Evolutionary conservation across 163 green algal species (phyloP).

Genomic region (Volvox carteri): DNA sequence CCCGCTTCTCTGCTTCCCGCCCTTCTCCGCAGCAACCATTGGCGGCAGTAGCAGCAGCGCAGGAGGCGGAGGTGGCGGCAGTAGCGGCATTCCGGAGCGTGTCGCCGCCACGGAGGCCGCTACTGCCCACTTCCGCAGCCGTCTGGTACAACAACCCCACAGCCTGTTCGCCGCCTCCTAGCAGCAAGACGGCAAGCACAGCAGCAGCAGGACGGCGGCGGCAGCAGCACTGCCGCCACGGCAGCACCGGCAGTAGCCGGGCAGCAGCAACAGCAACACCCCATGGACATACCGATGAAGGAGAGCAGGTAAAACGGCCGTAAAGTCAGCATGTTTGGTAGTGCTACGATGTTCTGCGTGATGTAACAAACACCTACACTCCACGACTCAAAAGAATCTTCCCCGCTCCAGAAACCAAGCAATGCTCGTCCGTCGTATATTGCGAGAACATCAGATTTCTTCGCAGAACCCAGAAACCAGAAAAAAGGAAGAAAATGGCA

Average conservation of each 20-base stretch:
- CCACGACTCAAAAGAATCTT: too few relatives aligned
- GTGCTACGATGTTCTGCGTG: too few relatives aligned
- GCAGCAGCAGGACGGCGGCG: neutral
- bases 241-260: neutral
- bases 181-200: neutral
- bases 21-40: neutral
- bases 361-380: too few relatives aligned
- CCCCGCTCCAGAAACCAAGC: too few relatives aligned
- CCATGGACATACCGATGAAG: too few relatives aligned
- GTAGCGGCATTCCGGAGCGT: slow-evolving; percentile 4
- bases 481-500: too few relatives aligned
- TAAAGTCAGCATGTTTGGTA: too few relatives aligned
- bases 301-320: too few relatives aligned
- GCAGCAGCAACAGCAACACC: neutral
- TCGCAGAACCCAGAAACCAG: too few relatives aligned
- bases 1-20: neutral
- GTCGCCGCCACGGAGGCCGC: neutral
- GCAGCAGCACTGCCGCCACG: neutral
- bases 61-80: too few relatives aligned
- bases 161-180: slow-evolving; percentile 47
- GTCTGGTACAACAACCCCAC: slow-evolving; percentile 28
- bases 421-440: too few relatives aligned
- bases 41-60: neutral
- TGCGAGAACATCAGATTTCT: too few relatives aligned
- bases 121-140: neutral